These are phyloP conservation scores for Pleurotus citrinopileatus DNA, from an alignment of 768 basidiomycete species.

Conservation along the genomic window DNA sequence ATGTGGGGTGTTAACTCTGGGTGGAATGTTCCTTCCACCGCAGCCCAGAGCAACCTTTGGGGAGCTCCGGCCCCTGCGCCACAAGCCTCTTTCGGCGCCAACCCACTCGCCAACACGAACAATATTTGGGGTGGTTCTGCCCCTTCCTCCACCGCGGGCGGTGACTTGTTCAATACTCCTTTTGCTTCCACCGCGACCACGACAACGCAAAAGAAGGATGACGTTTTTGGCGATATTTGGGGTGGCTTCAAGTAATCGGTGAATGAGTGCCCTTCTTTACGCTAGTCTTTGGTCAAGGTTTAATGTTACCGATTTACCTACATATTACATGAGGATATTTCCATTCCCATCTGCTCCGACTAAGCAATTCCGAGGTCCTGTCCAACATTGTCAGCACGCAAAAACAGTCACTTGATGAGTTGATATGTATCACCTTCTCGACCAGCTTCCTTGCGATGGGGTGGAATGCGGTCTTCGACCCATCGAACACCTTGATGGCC, in stretches of 20 bases:
- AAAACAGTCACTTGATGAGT: not conserved
- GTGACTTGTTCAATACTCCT: slow-evolving; percentile 33
- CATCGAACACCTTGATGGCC: slow-evolving; percentile 48
- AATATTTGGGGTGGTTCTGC: slow-evolving; percentile 56
- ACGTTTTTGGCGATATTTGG: slow-evolving; percentile 83
- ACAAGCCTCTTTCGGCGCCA: slow-evolving; percentile 19
- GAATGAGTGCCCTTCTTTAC: slow-evolving; percentile 5
- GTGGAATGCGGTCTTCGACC: slow-evolving; percentile 57
- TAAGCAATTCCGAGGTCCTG: slow-evolving; percentile 14
- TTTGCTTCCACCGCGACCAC: slow-evolving; percentile 25
- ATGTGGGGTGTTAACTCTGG: slow-evolving; percentile 69
- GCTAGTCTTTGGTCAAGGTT: not conserved
- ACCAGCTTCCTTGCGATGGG: slow-evolving; percentile 75
- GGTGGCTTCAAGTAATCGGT: slow-evolving; percentile 83
- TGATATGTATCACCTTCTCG: slow-evolving; percentile 53
- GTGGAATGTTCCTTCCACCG: slow-evolving; percentile 45
- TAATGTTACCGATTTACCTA: not conserved
- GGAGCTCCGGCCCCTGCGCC: slow-evolving; percentile 18
- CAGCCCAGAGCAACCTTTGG: slow-evolving; percentile 41
- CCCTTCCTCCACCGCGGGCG: slow-evolving; percentile 22
- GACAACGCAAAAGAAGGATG: slow-evolving; percentile 59
- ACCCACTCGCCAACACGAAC: slow-evolving; percentile 34
- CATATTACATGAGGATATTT: not conserved
- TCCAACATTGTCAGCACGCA: not conserved
- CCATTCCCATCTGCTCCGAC: not conserved